Evolutionary conservation across 2,329 filamentous ascomycete genomes (phyloP), one percentile per base, ranked within the genome.

Genomic region (Penicillium sp.): DNA sequence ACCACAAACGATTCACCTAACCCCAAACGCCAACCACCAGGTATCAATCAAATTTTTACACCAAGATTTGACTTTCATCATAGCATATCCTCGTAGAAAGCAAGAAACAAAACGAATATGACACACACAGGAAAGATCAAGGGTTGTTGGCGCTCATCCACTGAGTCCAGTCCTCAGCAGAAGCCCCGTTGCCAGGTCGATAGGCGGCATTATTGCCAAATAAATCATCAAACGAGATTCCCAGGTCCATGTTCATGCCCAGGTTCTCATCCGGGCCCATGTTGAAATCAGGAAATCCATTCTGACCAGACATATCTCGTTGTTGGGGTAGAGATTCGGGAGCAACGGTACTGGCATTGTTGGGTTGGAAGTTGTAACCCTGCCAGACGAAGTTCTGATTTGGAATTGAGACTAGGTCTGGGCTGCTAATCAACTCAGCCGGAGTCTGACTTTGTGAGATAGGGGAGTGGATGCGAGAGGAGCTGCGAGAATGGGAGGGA

Each of bases 321-420:
- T 66, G 63, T 16, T 61, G 51, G 1, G 62, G 45, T n/a, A 59
- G 41, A 1, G 64, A 58, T 23, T 64, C 60, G 4, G 52, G 26
- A 6, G 53, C 32, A 13, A 55, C 38, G 11, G 60, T 60, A 30
- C 58, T 63, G 4, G 51, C 14, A 8, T 50, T 61, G 44, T 58
- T 64, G 6, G 65, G 63, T 41, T 70, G 68, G 57, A 70, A 69
- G 38, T 69, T 72, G 51, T 74, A 73, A 5, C 69, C 70, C 54
- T 74, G 73, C 72, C 72, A 76, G 35, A 72, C 59, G 52, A 74
- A 75, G 42, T 73, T 73, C 47, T 72, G 72, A 43, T 73, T 72
- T 0, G 73, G 73, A 34, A 76, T 70, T 1, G 73, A 75, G 13
- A 76, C 73, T 18, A 76, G 62, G 35, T 76, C 73, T 0, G 73